Evolutionary conservation across 495 filamentous ascomycete species (phyloP), one percentile per base, ranked within the genome.

Genomic region (Xylaria telfairii): DNA sequence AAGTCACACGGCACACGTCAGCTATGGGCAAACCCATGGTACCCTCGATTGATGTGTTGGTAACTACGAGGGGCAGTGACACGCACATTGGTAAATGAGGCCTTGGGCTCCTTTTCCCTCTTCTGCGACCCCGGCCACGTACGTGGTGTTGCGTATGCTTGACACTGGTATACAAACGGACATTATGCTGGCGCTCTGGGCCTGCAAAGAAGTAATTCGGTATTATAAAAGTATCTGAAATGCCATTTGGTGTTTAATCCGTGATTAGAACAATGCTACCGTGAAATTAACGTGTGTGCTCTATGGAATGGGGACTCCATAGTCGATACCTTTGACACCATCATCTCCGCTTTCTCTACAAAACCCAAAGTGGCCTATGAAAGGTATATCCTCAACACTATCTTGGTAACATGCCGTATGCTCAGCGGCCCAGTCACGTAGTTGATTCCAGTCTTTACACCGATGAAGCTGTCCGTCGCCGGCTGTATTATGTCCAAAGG

Each of bases 261-360:
- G 42, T 46, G 42, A 46, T 46, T 12, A 10, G 2, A 46, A 46
- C 42, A 2, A 12, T 46, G 8, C 3, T 37, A 37, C 8, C 34
- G 42, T 44, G 42, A 15, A 15, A 44, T 44, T 46, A 5, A 53
- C 49, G 3, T 24, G 49, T 53, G 21, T 26, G 21, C 9, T 53
- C 49, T 53, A 53, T 37, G 28, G 37, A 37, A 60, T 60, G 56
- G 17, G 34, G 5, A 37, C 60, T 10, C 60, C 60, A 19, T 63
- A 63, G 32, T 63, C 60, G n/a, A 63, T 63, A 19, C 15, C 9
- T 63, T 44, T 63, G 7, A 63, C 60, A 63, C 60, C 60, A 44
- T 63, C 60, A 44, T 63, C 37, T 19, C 34, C 19, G 30, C 44
- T 26, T 21, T 26, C 37, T 42, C 60, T 41, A 63, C 60, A 63